Conservation (phyloP, 768 basidiomycete species). For the Russula olivacea region DNA sequence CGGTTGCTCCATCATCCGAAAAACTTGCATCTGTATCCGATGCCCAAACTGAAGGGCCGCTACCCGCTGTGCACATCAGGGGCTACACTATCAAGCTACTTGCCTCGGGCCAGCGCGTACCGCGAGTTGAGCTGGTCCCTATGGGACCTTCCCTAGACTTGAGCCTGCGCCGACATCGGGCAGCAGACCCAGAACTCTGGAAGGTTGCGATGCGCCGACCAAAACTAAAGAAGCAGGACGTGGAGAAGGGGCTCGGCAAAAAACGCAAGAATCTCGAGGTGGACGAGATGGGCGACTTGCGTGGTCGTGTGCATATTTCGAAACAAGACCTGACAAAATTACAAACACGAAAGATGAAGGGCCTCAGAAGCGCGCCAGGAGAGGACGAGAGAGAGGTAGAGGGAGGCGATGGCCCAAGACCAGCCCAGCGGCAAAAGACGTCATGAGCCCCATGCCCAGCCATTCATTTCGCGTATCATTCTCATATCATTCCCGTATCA, state of each 20-base stretch:
- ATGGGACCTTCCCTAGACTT: constrained; percentile 94
- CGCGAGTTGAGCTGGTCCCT: constrained; percentile 73
- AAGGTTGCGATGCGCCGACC: constrained; percentile 78
- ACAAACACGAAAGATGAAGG: constrained; percentile 97
- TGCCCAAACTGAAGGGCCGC: constrained; percentile 29
- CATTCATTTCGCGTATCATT: not conserved
- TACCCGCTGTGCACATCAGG: constrained; percentile 86
- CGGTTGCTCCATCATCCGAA: constrained; percentile 58
- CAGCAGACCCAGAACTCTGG: constrained; percentile 71
- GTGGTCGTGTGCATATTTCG: constrained; percentile 83
- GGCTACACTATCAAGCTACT: constrained; percentile 74
- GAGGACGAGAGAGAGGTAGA: constrained; percentile 25
- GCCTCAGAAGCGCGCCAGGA: constrained; percentile 49
- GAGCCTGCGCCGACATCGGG: constrained; percentile 62
- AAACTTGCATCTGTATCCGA: constrained; percentile 42
- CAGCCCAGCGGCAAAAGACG: constrained; percentile 24
- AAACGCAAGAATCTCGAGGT: constrained; percentile 93
- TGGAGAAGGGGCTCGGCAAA: constrained; percentile 85
- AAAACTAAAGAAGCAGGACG: constrained; percentile 82
- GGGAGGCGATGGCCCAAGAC: constrained; percentile 25
- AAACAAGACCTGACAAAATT: constrained; percentile 83
- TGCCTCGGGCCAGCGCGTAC: constrained; percentile 71
- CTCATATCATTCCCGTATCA: too few relatives aligned
- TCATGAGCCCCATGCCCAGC: not conserved
- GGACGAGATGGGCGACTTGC: constrained; percentile 96